Percentiles rank a stretch among this genome's conserved stretches.
Conservation (phyloP, 768 basidiomycete genomes). For the Ramaria rubella region DNA sequence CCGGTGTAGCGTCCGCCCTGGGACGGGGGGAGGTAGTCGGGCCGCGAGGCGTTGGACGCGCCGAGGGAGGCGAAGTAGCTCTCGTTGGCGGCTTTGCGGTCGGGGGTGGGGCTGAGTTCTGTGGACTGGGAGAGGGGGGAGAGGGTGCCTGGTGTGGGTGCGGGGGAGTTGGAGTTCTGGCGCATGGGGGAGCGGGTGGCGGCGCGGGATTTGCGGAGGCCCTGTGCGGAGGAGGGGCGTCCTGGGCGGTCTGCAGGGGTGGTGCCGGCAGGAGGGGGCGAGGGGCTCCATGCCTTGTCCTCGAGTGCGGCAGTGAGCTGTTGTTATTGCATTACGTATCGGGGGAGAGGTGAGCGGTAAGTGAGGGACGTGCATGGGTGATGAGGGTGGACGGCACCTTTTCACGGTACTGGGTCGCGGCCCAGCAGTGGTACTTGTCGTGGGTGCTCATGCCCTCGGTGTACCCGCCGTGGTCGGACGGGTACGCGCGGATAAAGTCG, state of each 20-base stretch:
- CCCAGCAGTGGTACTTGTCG: conserved; percentile 90
- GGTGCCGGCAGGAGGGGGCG: conserved; percentile 43
- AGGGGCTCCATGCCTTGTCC: conserved; percentile 74
- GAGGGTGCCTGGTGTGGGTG: conserved; percentile 54
- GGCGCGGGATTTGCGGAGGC: conserved; percentile 81
- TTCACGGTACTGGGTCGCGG: conserved; percentile 89
- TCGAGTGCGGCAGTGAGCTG: conserved; percentile 76
- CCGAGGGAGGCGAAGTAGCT: conserved; percentile 81
- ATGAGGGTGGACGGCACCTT: conserved; percentile 48
- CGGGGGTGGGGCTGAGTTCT: conserved; percentile 33
- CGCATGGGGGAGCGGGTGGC: conserved; percentile 45
- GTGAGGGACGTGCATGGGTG: not conserved
- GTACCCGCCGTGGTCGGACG: conserved; percentile 64
- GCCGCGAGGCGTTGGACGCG: conserved; percentile 68
- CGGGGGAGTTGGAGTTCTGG: conserved; percentile 41
- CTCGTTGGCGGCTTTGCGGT: conserved; percentile 81
- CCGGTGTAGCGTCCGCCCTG: conserved; percentile 93
- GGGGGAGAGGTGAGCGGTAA: not conserved
- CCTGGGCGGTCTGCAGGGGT: conserved; percentile 39
- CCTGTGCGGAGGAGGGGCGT: conserved; percentile 69
- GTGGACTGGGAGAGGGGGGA: conserved; percentile 41
- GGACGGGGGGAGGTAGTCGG: conserved; percentile 78
- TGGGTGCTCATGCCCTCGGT: conserved; percentile 52
- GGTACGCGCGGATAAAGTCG: conserved; percentile 70
- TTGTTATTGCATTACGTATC: not conserved